Conservation (phyloP, 1,284 basidiomycete genomes). For the Neolentinus lepideus region DNA sequence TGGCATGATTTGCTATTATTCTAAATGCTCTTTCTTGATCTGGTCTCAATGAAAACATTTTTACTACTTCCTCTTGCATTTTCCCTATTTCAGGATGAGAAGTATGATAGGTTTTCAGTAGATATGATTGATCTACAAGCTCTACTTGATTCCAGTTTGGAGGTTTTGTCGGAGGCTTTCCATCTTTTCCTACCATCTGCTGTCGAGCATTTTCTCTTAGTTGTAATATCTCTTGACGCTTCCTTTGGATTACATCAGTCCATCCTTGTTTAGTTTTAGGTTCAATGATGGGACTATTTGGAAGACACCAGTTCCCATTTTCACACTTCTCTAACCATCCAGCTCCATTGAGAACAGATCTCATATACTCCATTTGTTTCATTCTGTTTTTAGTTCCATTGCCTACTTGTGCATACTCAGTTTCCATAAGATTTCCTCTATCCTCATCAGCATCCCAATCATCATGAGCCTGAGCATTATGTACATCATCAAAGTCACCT, state of each 20-base stretch:
- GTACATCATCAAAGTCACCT: not conserved
- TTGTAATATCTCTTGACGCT: not conserved
- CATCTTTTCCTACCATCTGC: not conserved
- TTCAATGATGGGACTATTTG: not conserved
- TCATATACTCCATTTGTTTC: not conserved
- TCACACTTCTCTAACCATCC: not conserved
- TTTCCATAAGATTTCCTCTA: not conserved
- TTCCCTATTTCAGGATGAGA: not conserved
- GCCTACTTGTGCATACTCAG: not conserved
- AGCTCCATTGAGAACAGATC: not conserved
- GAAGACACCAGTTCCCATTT: not conserved
- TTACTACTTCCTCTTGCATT: not conserved
- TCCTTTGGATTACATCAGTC: not conserved
- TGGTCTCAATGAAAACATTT: conserved; percentile 14
- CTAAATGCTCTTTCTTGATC: conserved; percentile 26
- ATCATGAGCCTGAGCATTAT: not conserved
- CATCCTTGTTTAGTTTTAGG: not conserved
- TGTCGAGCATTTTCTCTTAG: not conserved
- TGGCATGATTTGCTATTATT: conserved; percentile 25
- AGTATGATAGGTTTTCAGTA: not conserved
- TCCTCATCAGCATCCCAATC: no score
- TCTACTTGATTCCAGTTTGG: not conserved
- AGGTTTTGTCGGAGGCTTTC: not conserved
- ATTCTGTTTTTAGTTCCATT: not conserved
- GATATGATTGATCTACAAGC: not conserved